Percentiles rank a stretch among this genome's conserved stretches.
phyloP scores from a whole-genome alignment of 345 rosid species.

The Populus alba region DNA sequence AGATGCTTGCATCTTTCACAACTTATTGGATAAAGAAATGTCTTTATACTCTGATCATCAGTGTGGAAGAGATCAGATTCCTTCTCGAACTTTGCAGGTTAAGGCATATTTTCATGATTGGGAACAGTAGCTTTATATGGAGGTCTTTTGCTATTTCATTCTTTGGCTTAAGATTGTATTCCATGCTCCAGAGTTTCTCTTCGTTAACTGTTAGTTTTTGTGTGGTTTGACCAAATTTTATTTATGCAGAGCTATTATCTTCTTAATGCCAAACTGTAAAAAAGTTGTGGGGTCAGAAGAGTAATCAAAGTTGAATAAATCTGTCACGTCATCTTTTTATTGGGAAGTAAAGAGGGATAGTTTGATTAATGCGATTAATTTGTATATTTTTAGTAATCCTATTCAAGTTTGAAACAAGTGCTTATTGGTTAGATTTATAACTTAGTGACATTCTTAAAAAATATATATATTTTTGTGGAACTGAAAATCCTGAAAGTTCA shows the following conservation, averaged over 20 bases:
- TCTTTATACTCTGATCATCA: slow-evolving; percentile 64
- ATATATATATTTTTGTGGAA: not conserved
- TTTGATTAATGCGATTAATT: not conserved
- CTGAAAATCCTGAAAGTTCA: not conserved
- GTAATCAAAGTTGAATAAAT: not conserved
- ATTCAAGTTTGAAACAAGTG: not conserved
- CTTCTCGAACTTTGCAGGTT: slow-evolving; percentile 69
- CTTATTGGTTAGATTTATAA: not conserved
- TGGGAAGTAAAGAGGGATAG: not conserved
- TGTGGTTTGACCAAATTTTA: not conserved
- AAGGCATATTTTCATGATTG: slow-evolving; percentile 13
- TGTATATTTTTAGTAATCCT: not conserved
- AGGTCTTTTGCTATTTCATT: not conserved
- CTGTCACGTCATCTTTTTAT: not conserved
- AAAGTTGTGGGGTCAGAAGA: not conserved
- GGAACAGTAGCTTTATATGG: not conserved
- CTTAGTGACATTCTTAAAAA: not conserved
- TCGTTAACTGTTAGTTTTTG: not conserved
- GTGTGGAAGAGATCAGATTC: slow-evolving; percentile 64
- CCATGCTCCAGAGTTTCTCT: not conserved
- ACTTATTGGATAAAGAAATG: slow-evolving; percentile 52
- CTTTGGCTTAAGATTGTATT: not conserved
- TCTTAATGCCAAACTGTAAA: not conserved
- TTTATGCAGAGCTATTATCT: not conserved
- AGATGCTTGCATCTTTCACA: slow-evolving; percentile 63